A percentile compares a stretch with the other conserved stretches of the same genome.
These are phyloP conservation scores for Fusarium camptoceras DNA, from an alignment of 2,329 filamentous ascomycete species.

Conservation along the genomic window DNA sequence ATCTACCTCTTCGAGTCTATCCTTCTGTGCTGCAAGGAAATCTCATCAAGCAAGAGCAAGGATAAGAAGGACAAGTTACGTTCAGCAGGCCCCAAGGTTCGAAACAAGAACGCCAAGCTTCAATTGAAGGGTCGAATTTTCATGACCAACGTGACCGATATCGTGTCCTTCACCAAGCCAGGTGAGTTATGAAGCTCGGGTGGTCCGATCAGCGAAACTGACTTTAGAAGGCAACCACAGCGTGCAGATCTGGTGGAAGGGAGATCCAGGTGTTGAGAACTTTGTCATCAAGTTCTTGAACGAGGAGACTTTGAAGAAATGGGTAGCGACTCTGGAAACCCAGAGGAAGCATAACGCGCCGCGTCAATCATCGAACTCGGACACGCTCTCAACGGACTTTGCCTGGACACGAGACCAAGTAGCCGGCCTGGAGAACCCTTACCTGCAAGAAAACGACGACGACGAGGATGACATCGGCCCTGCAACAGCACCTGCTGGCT, in stretches of 20 bases:
- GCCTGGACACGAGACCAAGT: constrained; percentile 79
- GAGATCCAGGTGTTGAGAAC: constrained; percentile 93
- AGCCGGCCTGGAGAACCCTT: constrained; percentile 81
- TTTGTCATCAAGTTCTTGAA: constrained; percentile 94
- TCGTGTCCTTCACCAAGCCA: constrained; percentile 87
- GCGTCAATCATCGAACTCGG: constrained; percentile 59
- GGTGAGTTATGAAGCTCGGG: constrained; percentile 65
- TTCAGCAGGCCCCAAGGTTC: constrained; percentile 66
- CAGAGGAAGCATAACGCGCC: constrained; percentile 75
- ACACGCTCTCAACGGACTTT: constrained; percentile 77
- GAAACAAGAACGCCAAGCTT: constrained; percentile 80
- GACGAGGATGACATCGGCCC: constrained; percentile 67
- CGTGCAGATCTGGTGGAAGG: constrained; percentile 98
- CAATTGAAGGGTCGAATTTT: constrained; percentile 98
- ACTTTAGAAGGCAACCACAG: constrained; percentile 81
- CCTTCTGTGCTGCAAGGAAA: constrained; percentile 95
- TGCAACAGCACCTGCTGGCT: constrained; percentile 53
- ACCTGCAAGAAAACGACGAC: constrained; percentile 70
- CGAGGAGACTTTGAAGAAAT: constrained; percentile 93
- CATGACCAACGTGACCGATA: constrained; percentile 98
- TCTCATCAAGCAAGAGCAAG: constrained; percentile 84
- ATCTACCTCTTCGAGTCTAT: constrained; percentile 98
- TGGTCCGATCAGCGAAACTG: constrained; percentile 34
- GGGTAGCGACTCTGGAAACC: constrained; percentile 81
- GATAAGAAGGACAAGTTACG: constrained; percentile 78